Conservation (phyloP, 2,329 filamentous ascomycete genomes). For the Botrytis medusae region DNA sequence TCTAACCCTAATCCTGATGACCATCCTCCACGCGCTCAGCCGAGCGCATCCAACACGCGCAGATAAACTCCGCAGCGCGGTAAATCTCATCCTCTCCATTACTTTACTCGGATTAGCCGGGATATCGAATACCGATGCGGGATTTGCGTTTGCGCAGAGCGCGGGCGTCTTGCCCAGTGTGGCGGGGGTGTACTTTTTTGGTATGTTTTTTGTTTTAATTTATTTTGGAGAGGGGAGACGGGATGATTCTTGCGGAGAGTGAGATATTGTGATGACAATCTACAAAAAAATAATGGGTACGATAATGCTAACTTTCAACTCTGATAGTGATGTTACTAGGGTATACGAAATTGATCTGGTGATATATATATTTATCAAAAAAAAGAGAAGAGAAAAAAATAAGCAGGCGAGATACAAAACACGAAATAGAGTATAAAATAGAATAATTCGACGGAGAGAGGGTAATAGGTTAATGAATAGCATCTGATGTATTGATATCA, state of each 20-base stretch:
- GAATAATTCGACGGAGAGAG: too few species aligned
- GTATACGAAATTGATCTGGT: slow-evolving; percentile 11
- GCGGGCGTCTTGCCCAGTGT: slow-evolving; percentile 25
- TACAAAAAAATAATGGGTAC: too few species aligned
- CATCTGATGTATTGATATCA: too few species aligned
- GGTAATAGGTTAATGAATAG: too few species aligned
- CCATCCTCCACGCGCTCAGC: slow-evolving; percentile 27
- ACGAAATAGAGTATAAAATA: too few species aligned
- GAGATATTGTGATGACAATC: too few species aligned
- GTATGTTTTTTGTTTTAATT: background rate
- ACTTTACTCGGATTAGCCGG: slow-evolving; percentile 11
- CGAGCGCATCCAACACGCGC: slow-evolving; percentile 10
- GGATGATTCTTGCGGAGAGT: too few species aligned
- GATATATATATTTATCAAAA: too few species aligned
- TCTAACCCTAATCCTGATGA: slow-evolving; percentile 31
- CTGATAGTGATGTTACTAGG: slow-evolving; percentile 1
- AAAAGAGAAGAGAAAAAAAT: too few species aligned
- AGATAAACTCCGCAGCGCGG: slow-evolving; percentile 10
- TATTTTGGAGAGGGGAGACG: too few species aligned
- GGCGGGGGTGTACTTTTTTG: background rate
- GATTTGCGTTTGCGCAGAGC: slow-evolving; percentile 22
- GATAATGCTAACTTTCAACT: background rate
- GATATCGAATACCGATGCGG: slow-evolving; percentile 9
- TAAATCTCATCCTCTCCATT: slow-evolving; percentile 20
- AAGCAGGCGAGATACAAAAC: too few species aligned